Conservation (phyloP, 768 basidiomycete species). For the Clathrus columnatus region DNA sequence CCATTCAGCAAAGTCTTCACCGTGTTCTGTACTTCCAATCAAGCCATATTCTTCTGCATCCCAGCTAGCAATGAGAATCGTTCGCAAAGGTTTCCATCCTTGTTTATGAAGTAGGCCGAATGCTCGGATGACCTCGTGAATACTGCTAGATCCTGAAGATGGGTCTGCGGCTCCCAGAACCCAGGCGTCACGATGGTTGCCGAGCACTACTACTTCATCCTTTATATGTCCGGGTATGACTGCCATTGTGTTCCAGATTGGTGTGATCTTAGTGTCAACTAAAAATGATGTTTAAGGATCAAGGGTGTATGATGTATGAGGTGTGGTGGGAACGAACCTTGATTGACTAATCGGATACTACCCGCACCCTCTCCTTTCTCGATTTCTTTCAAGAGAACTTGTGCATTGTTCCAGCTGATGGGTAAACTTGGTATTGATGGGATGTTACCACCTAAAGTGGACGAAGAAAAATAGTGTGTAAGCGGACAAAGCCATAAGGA, state of each 20-base stretch:
- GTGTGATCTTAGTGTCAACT: conserved; percentile 74
- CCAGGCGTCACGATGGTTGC: conserved; percentile 86
- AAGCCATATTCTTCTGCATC: conserved; percentile 71
- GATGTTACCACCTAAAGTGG: conserved; percentile 40
- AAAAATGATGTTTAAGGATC: not conserved
- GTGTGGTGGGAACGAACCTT: too few relatives aligned
- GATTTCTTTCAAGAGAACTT: conserved; percentile 49
- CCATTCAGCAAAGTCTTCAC: conserved; percentile 83
- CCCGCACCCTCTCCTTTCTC: conserved; percentile 35
- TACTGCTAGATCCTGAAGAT: conserved; percentile 67
- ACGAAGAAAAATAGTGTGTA: not conserved
- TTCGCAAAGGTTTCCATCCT: conserved; percentile 81
- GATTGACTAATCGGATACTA: conserved; percentile 48
- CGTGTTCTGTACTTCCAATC: conserved; percentile 86
- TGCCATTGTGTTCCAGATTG: conserved; percentile 86
- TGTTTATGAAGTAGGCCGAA: conserved; percentile 55
- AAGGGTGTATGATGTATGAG: not conserved
- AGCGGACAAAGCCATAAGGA: not conserved
- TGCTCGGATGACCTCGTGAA: conserved; percentile 70
- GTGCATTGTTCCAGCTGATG: conserved; percentile 78
- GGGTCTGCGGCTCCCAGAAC: conserved; percentile 79
- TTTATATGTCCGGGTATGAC: conserved; percentile 75
- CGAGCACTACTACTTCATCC: conserved; percentile 81
- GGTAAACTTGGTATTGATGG: conserved; percentile 83
- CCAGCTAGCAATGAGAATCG: conserved; percentile 67